Percentiles rank a stretch among this genome's conserved stretches.
phyloP scores from a whole-genome alignment of 2,329 filamentous ascomycete genomes.

The Pseudofabraea citricarpa region DNA sequence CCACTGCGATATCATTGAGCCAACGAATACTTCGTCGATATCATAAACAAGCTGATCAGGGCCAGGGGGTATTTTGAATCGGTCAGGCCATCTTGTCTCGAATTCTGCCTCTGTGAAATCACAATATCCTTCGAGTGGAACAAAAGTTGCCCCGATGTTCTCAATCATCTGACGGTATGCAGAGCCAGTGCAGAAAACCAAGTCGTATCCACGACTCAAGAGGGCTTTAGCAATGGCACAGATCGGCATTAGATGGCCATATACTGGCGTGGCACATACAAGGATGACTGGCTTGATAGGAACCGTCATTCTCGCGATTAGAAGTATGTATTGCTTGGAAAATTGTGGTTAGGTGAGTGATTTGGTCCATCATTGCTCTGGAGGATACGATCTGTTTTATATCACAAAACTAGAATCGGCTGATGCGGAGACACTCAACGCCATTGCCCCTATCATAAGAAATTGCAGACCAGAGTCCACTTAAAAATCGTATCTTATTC shows the following conservation, averaged over 20 bases:
- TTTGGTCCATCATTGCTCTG: no score
- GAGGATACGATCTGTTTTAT: no score
- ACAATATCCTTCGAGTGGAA: conserved; percentile 22
- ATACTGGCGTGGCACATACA: conserved; percentile 1
- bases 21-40: conserved; percentile 30
- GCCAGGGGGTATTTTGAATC: conserved; percentile 15
- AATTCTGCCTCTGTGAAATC: conserved; percentile 23
- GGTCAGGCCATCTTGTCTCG: conserved; percentile 15
- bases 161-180: conserved; percentile 31
- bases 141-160: conserved; percentile 33
- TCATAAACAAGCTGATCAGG: conserved; percentile 28
- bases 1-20: conserved; percentile 28
- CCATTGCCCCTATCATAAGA: no score
- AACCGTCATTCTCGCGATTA: conserved; percentile 2
- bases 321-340: not conserved
- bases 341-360: not conserved
- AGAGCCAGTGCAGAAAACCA: conserved; percentile 36
- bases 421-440: no score
- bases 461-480: no score
- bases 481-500: no score
- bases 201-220: conserved; percentile 33
- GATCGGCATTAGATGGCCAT: conserved; percentile 16
- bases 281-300: conserved; percentile 5
- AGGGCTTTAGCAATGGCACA: conserved; percentile 14
- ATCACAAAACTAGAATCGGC: no score